Percentiles rank a stretch among this genome's conserved stretches.
Conservation (phyloP, 1,284 basidiomycete genomes). For the Ustilago xerochloae region DNA sequence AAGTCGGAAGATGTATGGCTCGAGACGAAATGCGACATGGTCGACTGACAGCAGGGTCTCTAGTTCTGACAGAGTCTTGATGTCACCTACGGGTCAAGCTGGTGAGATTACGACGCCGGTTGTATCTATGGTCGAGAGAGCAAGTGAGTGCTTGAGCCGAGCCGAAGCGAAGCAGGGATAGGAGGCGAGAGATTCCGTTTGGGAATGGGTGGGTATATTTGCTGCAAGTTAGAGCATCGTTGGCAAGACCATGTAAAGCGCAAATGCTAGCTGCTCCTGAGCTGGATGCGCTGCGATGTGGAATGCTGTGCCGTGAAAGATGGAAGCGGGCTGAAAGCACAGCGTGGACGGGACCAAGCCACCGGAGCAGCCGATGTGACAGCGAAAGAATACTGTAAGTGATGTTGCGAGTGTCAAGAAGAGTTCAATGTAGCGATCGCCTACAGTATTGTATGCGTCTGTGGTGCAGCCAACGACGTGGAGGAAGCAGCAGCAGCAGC, state of each 20-base stretch:
- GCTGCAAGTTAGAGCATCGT: constrained; percentile 7
- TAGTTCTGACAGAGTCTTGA: no score
- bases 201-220: background rate
- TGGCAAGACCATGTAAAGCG: constrained; percentile 7
- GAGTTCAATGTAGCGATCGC: no score
- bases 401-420: no score
- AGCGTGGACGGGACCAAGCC: background rate
- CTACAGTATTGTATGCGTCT: background rate
- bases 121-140: background rate
- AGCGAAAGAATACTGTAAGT: background rate
- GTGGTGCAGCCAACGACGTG: background rate
- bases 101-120: no score
- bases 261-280: background rate
- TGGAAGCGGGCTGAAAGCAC: background rate
- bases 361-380: background rate
- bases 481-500: background rate
- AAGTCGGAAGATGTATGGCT: constrained; percentile 56
- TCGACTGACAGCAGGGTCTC: no score
- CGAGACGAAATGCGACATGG: constrained; percentile 66
- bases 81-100: no score
- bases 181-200: no score
- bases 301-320: background rate
- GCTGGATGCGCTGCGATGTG: background rate
- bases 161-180: no score
- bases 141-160: no score